A percentile compares a stretch with the other conserved stretches of the same genome.
Conservation (phyloP, 169 alveolate genomes). For the Plasmodium berghei region DNA sequence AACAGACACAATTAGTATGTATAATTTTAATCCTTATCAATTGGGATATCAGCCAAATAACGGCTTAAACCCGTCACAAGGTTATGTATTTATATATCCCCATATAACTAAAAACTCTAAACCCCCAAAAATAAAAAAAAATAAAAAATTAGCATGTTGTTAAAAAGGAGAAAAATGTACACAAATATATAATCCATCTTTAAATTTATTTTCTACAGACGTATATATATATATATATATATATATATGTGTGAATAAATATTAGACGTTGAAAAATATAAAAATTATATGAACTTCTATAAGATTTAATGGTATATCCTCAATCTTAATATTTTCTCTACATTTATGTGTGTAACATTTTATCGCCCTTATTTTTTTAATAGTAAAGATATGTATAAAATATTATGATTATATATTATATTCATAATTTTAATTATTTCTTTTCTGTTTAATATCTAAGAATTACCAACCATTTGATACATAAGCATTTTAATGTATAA, state of each 20-base stretch:
- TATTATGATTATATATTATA: too few relatives aligned
- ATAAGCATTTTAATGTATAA: too few relatives aligned
- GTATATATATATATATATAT: neutral
- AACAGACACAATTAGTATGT: conserved; percentile 23
- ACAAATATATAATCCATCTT: neutral
- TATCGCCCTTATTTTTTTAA: neutral
- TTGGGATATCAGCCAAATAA: conserved; percentile 33
- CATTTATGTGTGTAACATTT: neutral
- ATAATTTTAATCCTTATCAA: conserved; percentile 44
- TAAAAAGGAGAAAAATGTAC: neutral
- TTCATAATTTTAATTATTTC: too few relatives aligned
- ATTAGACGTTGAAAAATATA: too few relatives aligned
- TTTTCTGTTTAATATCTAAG: too few relatives aligned
- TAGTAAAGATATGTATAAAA: neutral
- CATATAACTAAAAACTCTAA: conserved; percentile 16
- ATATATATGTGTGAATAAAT: too few relatives aligned
- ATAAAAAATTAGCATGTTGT: conserved; percentile 46
- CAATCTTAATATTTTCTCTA: neutral
- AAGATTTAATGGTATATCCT: neutral
- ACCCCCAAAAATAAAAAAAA: conserved; percentile 41
- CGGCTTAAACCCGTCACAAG: conserved; percentile 63
- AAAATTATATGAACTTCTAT: neutral
- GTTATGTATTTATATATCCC: conserved; percentile 49
- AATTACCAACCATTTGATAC: too few relatives aligned
- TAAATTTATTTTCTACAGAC: neutral